Conservation (phyloP, 2,329 filamentous ascomycete species). For the Aspergillus candidus region DNA sequence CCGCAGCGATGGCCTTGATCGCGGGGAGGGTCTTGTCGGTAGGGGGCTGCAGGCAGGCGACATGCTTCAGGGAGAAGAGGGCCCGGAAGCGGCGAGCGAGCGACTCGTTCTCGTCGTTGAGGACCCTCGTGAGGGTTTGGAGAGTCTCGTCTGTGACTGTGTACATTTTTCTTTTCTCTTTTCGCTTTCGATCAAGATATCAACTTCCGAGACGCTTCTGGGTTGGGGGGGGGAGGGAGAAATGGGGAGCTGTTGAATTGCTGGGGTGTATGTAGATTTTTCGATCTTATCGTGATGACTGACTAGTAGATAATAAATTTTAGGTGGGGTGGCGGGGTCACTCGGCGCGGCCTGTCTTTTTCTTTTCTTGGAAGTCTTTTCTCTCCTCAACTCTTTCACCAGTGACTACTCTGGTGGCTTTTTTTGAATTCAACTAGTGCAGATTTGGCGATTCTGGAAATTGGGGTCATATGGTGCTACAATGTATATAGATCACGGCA, state of each 20-base stretch:
- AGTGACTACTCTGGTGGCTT: background rate
- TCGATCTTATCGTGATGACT: slow-evolving; percentile 27
- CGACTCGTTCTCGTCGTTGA: slow-evolving; percentile 72
- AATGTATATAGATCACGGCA: no score
- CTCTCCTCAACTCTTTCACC: background rate
- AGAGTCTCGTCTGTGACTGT: slow-evolving; percentile 32
- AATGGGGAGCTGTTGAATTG: slow-evolving; percentile 1
- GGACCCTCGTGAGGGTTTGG: slow-evolving; percentile 56
- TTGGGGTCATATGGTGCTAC: no score
- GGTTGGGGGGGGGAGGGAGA: background rate
- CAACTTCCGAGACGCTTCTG: no score
- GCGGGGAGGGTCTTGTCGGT: slow-evolving; percentile 56
- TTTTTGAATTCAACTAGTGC: no score
- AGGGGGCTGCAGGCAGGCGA: slow-evolving; percentile 62
- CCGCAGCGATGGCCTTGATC: slow-evolving; percentile 78
- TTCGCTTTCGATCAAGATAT: no score
- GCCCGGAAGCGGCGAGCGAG: slow-evolving; percentile 89
- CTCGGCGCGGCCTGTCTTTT: slow-evolving; percentile 13
- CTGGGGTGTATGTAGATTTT: slow-evolving; percentile 19
- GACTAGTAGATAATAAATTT: slow-evolving; percentile 27
- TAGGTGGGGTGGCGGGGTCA: slow-evolving; percentile 32
- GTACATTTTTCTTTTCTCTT: no score
- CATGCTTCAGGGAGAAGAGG: slow-evolving; percentile 93
- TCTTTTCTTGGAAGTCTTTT: slow-evolving; percentile 9
- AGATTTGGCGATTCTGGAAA: no score